A percentile compares a stretch with the other conserved stretches of the same genome.
These are phyloP conservation scores for Persicaria maculosa DNA, from an alignment of 148 eudicot species.

Conservation along the genomic window DNA sequence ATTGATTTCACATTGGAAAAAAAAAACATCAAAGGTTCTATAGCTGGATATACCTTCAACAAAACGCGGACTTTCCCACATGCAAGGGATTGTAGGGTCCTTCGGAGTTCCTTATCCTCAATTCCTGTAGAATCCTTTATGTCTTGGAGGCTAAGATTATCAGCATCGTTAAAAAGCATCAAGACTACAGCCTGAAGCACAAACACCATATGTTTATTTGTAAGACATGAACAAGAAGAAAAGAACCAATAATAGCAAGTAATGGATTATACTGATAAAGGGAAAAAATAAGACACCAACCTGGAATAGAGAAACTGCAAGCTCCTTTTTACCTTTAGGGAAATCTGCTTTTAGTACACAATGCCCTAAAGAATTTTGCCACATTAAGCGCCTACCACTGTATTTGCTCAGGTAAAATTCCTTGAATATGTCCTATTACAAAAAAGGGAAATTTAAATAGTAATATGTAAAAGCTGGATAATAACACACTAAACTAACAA, in stretches of 20 bases:
- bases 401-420: slow-evolving; percentile 92
- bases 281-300: slow-evolving; percentile 31
- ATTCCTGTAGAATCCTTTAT: slow-evolving; percentile 85
- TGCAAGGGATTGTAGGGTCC: slow-evolving; percentile 95
- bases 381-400: slow-evolving; percentile 95
- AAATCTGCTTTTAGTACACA: slow-evolving; percentile 90
- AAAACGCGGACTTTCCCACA: slow-evolving; percentile 98
- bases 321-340: slow-evolving; percentile 89
- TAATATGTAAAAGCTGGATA: no score
- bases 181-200: slow-evolving; percentile 68
- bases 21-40: not conserved
- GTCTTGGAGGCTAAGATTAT: slow-evolving; percentile 89
- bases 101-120: slow-evolving; percentile 88
- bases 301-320: slow-evolving; percentile 96
- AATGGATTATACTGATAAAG: not conserved
- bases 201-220: not conserved
- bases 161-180: slow-evolving; percentile 93
- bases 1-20: not conserved
- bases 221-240: not conserved
- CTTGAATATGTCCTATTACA: slow-evolving; percentile 81
- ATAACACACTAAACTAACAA: not conserved
- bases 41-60: slow-evolving; percentile 44
- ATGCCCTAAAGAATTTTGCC: slow-evolving; percentile 96
- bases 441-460: slow-evolving; percentile 7
- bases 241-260: not conserved